These are phyloP conservation scores for Ophiosphaerella narmari DNA, from an alignment of 2,329 filamentous ascomycete species.

Conservation along the genomic window DNA sequence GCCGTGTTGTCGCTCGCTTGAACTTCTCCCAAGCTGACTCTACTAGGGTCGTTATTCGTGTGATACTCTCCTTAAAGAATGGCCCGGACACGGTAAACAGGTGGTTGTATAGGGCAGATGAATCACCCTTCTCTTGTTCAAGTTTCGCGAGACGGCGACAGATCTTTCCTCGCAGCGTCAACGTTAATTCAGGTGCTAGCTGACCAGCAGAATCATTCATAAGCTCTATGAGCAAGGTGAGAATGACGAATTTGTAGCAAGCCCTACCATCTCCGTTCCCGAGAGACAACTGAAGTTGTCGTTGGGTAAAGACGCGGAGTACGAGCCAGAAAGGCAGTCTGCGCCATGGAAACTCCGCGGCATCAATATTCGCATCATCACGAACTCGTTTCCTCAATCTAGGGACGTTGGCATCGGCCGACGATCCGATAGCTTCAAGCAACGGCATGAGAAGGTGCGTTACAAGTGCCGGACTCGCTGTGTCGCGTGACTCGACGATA, in stretches of 20 bases:
- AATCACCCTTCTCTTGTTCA: slow-evolving; percentile 45
- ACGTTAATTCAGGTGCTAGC: slow-evolving; percentile 44
- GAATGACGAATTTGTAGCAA: slow-evolving; percentile 64
- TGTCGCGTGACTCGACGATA: slow-evolving; percentile 62
- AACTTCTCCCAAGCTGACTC: slow-evolving; percentile 25
- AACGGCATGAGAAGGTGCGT: slow-evolving; percentile 65
- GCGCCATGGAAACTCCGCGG: slow-evolving; percentile 62
- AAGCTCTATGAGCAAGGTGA: slow-evolving; percentile 53
- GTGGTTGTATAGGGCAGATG: background rate
- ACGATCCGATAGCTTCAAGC: slow-evolving; percentile 58
- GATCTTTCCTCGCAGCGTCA: slow-evolving; percentile 58
- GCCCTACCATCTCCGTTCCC: slow-evolving; percentile 51
- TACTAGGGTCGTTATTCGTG: slow-evolving; percentile 16
- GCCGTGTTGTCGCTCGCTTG: slow-evolving; percentile 36
- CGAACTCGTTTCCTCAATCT: slow-evolving; percentile 62
- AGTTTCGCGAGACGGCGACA: slow-evolving; percentile 64
- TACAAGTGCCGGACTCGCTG: slow-evolving; percentile 61
- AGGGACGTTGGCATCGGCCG: slow-evolving; percentile 33
- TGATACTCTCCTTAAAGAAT: slow-evolving; percentile 20
- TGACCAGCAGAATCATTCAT: slow-evolving; percentile 46
- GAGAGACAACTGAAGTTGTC: slow-evolving; percentile 53
- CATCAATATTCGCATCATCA: slow-evolving; percentile 63
- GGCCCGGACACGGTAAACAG: slow-evolving; percentile 2
- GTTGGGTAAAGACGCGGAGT: slow-evolving; percentile 62
- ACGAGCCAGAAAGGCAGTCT: slow-evolving; percentile 66